Conservation (phyloP, 2,329 filamentous ascomycete species). For the Aspergillus quadrilineatus region DNA sequence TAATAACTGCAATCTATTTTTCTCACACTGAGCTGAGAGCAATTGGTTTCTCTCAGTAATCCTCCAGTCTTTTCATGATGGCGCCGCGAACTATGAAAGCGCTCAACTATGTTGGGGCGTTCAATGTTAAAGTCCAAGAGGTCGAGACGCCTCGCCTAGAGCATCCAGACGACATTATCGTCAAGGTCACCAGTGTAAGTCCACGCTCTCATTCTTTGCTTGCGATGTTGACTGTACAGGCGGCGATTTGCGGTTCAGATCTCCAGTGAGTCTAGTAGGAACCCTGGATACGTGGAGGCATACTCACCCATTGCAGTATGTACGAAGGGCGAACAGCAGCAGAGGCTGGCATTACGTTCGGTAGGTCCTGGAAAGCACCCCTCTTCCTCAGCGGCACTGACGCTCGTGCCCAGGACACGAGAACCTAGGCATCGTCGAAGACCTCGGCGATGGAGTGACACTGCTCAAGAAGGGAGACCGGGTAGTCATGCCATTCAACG, state of each 20-base stretch:
- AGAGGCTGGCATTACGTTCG: slow-evolving; percentile 61
- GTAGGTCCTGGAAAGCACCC: slow-evolving; percentile 4
- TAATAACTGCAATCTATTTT: neutral
- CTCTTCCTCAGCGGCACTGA: neutral
- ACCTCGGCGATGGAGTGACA: slow-evolving; percentile 59
- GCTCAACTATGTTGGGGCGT: slow-evolving; percentile 62
- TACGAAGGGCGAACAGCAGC: slow-evolving; percentile 66
- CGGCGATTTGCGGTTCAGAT: slow-evolving; percentile 57
- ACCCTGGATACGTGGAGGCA: slow-evolving; percentile 8
- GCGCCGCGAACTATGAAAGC: slow-evolving; percentile 55
- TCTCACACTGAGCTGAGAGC: neutral
- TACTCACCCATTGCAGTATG: slow-evolving; percentile 46
- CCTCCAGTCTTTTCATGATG: slow-evolving; percentile 14
- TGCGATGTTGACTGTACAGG: slow-evolving; percentile 8
- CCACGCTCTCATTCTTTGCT: slow-evolving; percentile 17
- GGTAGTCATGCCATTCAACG: slow-evolving; percentile 66
- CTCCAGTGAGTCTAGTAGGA: slow-evolving; percentile 35
- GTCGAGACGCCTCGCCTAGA: slow-evolving; percentile 58
- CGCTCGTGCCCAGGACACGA: slow-evolving; percentile 48
- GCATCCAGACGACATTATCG: slow-evolving; percentile 64
- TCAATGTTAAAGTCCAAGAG: slow-evolving; percentile 63
- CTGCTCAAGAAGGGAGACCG: slow-evolving; percentile 63
- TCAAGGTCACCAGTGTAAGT: slow-evolving; percentile 64
- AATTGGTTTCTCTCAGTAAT: neutral
- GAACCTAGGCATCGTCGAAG: slow-evolving; percentile 60